These are phyloP conservation scores for Miscanthus lutarioriparius DNA, from an alignment of 176 grass and related monocot genomes.

Conservation along the genomic window DNA sequence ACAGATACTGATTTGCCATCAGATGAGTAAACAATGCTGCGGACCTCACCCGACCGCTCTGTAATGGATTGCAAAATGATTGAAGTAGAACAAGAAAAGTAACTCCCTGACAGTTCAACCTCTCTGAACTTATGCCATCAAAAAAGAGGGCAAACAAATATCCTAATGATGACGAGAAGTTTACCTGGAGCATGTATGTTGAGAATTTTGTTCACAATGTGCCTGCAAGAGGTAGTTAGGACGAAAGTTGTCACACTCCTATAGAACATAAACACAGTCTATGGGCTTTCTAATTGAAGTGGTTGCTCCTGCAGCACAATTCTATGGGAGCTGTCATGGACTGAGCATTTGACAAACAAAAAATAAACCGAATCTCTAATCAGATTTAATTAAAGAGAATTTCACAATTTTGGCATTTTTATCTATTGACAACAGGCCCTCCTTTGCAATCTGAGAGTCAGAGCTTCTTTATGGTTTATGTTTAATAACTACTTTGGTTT, in stretches of 20 bases:
- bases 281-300: background rate
- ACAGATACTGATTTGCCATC: constrained; percentile 78
- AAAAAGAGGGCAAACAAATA: background rate
- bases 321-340: background rate
- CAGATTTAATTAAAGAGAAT: background rate
- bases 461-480: background rate
- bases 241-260: background rate
- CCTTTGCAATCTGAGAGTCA: background rate
- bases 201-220: constrained; percentile 82
- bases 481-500: background rate
- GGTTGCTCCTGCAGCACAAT: background rate
- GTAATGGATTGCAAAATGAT: constrained; percentile 18
- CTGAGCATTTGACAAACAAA: background rate
- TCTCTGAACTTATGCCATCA: background rate
- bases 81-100: constrained; percentile 27
- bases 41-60: constrained; percentile 93
- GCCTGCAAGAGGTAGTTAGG: constrained; percentile 45
- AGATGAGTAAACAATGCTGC: constrained; percentile 76
- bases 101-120: constrained; percentile 3
- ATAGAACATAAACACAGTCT: constrained; percentile 9
- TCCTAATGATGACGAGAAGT: background rate
- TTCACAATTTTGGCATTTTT: background rate
- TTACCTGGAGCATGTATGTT: constrained; percentile 78
- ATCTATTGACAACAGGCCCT: background rate
- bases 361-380: background rate